Conservation (phyloP, 306 rosid species). For the Sechiopsis laciniata region DNA sequence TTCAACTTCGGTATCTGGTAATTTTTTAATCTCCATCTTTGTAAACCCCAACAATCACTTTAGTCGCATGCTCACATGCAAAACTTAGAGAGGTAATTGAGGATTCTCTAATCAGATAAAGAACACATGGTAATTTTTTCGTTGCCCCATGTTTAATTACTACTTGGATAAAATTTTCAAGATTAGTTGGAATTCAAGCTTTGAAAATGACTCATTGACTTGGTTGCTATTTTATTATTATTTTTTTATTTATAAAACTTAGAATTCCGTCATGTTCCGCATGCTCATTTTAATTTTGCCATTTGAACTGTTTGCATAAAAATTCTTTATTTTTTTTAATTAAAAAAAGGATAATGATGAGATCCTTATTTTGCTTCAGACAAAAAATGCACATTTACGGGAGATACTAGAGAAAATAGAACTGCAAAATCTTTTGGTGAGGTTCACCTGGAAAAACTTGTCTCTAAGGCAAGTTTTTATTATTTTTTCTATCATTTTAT, state of each 20-base stretch:
- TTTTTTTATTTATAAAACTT: neutral
- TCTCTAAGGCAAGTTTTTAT: slow-evolving; percentile 35
- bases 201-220: neutral
- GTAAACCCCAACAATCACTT: slow-evolving; percentile 1
- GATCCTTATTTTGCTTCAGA: slow-evolving; percentile 14
- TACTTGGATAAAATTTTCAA: neutral
- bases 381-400: slow-evolving; percentile 32
- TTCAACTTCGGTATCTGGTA: slow-evolving; percentile 13
- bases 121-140: neutral
- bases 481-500: too few relatives aligned
- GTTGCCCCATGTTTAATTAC: neutral
- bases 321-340: neutral
- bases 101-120: neutral
- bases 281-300: neutral
- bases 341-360: neutral
- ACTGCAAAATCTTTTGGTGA: slow-evolving; percentile 32
- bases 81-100: slow-evolving; percentile 4
- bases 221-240: neutral
- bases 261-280: neutral
- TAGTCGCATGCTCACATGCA: neutral
- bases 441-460: slow-evolving; percentile 34
- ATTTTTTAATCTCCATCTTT: slow-evolving; percentile 23
- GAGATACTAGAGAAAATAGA: slow-evolving; percentile 35
- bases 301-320: neutral
- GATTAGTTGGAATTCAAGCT: neutral